Conservation (phyloP, 768 basidiomycete genomes). For the Tricholoma hemisulphureum region DNA sequence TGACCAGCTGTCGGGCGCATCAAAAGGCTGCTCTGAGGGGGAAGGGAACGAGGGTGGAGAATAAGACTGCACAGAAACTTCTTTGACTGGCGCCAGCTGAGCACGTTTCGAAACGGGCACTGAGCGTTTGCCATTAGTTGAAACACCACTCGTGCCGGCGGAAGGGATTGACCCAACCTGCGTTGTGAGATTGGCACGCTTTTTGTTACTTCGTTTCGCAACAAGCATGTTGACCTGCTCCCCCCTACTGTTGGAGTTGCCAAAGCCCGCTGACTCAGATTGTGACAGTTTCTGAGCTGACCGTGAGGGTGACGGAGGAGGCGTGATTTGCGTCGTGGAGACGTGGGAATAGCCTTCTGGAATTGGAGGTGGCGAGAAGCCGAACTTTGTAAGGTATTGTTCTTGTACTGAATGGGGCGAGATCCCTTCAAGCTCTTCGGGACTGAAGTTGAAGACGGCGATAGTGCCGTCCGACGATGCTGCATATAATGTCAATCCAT, state of each 20-base stretch:
- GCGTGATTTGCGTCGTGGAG: slow-evolving; percentile 36
- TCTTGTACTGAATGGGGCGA: slow-evolving; percentile 71
- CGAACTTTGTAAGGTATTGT: slow-evolving; percentile 80
- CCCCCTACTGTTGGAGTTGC: slow-evolving; percentile 38
- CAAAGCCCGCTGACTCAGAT: slow-evolving; percentile 24
- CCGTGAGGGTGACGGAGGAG: slow-evolving; percentile 50
- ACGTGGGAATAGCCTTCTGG: slow-evolving; percentile 72
- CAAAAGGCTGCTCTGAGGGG: slow-evolving; percentile 51
- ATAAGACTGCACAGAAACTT: slow-evolving; percentile 19
- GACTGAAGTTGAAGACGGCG: slow-evolving; percentile 81
- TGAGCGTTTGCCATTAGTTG: slow-evolving; percentile 17
- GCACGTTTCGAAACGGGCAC: slow-evolving; percentile 36
- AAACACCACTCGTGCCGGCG: slow-evolving; percentile 16
- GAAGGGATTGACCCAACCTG: slow-evolving; percentile 22
- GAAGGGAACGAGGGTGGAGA: slow-evolving; percentile 43
- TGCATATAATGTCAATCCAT: slow-evolving; percentile 89
- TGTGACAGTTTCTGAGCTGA: slow-evolving; percentile 12
- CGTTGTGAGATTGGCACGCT: slow-evolving; percentile 41
- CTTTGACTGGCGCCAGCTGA: slow-evolving; percentile 31
- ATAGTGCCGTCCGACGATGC: slow-evolving; percentile 96
- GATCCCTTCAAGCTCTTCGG: slow-evolving; percentile 78
- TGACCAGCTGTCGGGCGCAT: slow-evolving; percentile 35
- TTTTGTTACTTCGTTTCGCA: slow-evolving; percentile 70
- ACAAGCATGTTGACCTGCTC: slow-evolving; percentile 73
- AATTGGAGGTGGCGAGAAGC: slow-evolving; percentile 63